A percentile compares a stretch with the other conserved stretches of the same genome.
Conservation (phyloP, 2,329 filamentous ascomycete species). For the Pseudogymnoascus sp. region DNA sequence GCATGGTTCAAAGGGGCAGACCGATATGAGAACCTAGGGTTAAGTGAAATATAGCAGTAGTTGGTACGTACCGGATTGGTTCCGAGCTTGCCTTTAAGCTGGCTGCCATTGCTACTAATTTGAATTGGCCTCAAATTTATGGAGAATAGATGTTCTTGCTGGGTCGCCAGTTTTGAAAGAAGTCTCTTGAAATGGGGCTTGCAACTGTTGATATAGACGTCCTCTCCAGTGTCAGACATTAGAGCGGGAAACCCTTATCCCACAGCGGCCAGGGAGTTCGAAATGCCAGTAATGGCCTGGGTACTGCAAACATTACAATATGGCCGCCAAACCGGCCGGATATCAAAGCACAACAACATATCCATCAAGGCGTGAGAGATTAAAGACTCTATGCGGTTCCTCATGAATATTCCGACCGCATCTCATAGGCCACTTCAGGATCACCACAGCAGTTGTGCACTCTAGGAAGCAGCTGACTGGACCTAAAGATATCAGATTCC, state of each 20-base stretch:
- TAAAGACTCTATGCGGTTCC: not conserved
- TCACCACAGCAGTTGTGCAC: not conserved
- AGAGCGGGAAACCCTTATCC: not conserved
- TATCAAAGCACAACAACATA: not conserved
- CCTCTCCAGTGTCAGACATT: not conserved
- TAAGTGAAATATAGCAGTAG: not conserved
- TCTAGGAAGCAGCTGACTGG: not conserved
- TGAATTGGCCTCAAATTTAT: too few relatives aligned
- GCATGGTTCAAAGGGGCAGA: not conserved
- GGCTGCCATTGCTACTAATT: not conserved
- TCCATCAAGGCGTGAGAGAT: not conserved
- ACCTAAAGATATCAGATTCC: not conserved
- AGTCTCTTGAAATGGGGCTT: not conserved
- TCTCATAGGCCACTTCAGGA: not conserved
- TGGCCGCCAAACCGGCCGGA: not conserved
- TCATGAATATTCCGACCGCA: not conserved
- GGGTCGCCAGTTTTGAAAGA: not conserved
- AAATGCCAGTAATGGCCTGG: not conserved
- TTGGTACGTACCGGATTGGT: not conserved
- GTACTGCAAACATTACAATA: not conserved
- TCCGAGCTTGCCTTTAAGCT: not conserved
- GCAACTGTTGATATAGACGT: not conserved
- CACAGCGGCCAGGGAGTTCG: not conserved
- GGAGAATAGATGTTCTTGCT: not conserved
- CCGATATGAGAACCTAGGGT: not conserved